A percentile compares a stretch with the other conserved stretches of the same genome.
Conservation (phyloP, 116 monocot species). For the Papilionanthe hybrid region DNA sequence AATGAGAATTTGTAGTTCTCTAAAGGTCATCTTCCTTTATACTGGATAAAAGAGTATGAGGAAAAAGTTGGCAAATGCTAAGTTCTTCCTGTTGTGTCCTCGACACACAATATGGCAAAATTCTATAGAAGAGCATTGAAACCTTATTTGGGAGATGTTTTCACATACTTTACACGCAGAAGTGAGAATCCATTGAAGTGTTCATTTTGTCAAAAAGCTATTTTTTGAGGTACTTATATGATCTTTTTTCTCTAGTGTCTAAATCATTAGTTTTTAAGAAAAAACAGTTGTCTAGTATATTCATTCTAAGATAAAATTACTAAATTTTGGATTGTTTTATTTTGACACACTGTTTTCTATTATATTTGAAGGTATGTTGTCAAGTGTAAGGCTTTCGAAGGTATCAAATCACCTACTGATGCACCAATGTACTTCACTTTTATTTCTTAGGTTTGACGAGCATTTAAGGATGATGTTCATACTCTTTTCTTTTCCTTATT, state of each 20-base stretch:
- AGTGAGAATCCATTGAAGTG: slow-evolving; percentile 46
- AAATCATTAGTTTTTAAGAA: background rate
- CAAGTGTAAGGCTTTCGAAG: slow-evolving; percentile 69
- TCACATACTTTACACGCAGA: slow-evolving; percentile 53
- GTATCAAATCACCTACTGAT: slow-evolving; percentile 22
- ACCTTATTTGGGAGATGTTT: slow-evolving; percentile 34
- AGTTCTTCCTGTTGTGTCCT: slow-evolving; percentile 8
- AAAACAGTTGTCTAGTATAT: background rate
- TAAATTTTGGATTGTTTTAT: background rate
- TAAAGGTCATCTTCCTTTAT: slow-evolving; percentile 69
- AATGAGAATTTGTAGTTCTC: slow-evolving; percentile 68
- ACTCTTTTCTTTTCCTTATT: slow-evolving; percentile 3
- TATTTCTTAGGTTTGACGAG: background rate
- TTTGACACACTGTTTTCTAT: slow-evolving; percentile 4
- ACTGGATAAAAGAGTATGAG: slow-evolving; percentile 68
- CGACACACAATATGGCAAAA: slow-evolving; percentile 10
- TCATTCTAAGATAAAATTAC: background rate
- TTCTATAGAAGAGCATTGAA: slow-evolving; percentile 32
- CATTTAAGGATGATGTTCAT: background rate
- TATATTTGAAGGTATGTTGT: slow-evolving; percentile 45
- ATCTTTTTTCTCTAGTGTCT: background rate
- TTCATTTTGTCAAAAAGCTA: slow-evolving; percentile 51
- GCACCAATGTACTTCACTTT: background rate
- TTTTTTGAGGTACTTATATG: slow-evolving; percentile 40
- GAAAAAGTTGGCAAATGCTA: slow-evolving; percentile 24